A percentile compares a stretch with the other conserved stretches of the same genome.
Evolutionary conservation across 192 early-diverging fungal species (phyloP).

Genomic region (Coemansia sp.): DNA sequence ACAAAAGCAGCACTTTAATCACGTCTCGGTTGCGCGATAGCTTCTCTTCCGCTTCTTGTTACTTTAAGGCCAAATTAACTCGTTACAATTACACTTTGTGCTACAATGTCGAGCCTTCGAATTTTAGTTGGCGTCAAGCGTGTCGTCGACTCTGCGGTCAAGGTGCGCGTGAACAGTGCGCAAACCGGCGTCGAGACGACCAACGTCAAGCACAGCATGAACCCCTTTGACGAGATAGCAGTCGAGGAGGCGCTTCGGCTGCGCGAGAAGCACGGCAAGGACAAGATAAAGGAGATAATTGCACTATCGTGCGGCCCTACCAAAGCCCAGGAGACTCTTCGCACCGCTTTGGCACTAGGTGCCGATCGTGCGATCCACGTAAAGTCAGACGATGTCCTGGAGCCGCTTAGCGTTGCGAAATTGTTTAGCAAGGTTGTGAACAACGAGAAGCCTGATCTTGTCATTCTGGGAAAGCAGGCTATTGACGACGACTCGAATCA

Average conservation of each 20-base stretch:
- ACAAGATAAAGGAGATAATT: conserved; percentile 71
- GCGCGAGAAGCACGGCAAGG: conserved; percentile 76
- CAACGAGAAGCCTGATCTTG: conserved; percentile 89
- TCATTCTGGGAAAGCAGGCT: conserved; percentile 97
- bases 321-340: conserved; percentile 87
- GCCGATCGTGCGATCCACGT: conserved; percentile 95
- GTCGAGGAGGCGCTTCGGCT: conserved; percentile 92
- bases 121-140: conserved; percentile 94
- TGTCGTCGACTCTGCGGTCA: conserved; percentile 98
- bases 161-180: conserved; percentile 89
- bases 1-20: neutral
- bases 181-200: conserved; percentile 86
- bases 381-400: conserved; percentile 74
- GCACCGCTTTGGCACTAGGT: conserved; percentile 97
- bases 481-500: conserved; percentile 98
- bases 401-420: conserved; percentile 92
- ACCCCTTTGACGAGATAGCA: conserved; percentile 99
- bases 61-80: neutral
- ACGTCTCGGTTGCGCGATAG: no score
- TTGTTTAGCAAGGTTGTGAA: conserved; percentile 82
- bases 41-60: conserved; percentile 1
- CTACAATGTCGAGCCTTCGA: conserved; percentile 58
- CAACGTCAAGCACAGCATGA: conserved; percentile 97
- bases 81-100: conserved; percentile 2
- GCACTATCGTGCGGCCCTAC: conserved; percentile 85